These are phyloP conservation scores for Neospermospora avenae DNA, from an alignment of 2,329 filamentous ascomycete species.

Conservation along the genomic window DNA sequence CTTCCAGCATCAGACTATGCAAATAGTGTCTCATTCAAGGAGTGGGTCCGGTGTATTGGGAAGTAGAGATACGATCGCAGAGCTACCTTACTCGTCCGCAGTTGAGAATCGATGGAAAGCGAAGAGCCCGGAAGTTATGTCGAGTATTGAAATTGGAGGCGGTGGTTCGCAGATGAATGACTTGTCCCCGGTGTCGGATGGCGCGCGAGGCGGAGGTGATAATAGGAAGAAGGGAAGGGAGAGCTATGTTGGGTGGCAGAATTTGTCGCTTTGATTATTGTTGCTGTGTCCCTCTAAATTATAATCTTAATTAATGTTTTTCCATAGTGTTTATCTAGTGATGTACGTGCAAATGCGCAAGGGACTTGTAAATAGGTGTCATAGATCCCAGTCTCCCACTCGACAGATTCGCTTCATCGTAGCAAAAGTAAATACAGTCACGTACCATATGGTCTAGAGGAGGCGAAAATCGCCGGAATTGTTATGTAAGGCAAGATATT, in stretches of 20 bases:
- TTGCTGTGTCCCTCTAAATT: too few relatives aligned
- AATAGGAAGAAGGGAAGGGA: not conserved
- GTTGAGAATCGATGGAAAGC: not conserved
- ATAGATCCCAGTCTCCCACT: too few relatives aligned
- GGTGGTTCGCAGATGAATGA: not conserved
- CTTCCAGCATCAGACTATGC: not conserved
- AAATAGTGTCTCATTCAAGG: not conserved
- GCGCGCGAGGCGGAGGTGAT: not conserved
- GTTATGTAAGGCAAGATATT: too few relatives aligned
- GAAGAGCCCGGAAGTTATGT: not conserved
- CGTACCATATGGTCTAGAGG: too few relatives aligned
- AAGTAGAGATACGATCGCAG: not conserved
- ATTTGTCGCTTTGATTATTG: not conserved
- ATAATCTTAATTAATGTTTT: too few relatives aligned
- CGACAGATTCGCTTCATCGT: too few relatives aligned
- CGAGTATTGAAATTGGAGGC: not conserved
- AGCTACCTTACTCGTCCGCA: not conserved
- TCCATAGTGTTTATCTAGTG: too few relatives aligned
- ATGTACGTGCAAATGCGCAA: too few relatives aligned
- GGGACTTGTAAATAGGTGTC: too few relatives aligned
- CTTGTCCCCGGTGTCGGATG: not conserved
- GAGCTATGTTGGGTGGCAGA: constrained; percentile 1
- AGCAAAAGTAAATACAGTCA: too few relatives aligned
- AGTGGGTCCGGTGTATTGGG: not conserved
- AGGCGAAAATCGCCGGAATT: too few relatives aligned